phyloP scores from a whole-genome alignment of 371 early-diverging fungal species.

The Actinomucor elegans region DNA sequence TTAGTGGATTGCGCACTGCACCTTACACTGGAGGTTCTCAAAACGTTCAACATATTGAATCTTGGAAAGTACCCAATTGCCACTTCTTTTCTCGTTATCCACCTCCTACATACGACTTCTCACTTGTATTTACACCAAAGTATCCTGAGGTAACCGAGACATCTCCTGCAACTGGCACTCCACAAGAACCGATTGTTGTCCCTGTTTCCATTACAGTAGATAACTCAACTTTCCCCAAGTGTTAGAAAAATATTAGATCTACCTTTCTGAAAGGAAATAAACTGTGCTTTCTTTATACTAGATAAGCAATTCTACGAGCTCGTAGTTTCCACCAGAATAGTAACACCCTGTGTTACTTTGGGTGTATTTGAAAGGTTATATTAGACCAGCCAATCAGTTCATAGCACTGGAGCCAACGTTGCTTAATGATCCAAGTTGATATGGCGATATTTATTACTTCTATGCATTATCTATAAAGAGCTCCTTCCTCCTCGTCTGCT shows the following conservation, averaged over 20 bases:
- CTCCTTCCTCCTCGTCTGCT: neutral
- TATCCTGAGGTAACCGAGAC: conserved; percentile 1
- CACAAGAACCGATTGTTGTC: conserved; percentile 13
- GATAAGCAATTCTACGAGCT: too few relatives aligned
- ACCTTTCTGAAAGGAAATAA: too few relatives aligned
- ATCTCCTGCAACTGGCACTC: neutral
- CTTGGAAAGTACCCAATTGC: conserved; percentile 24
- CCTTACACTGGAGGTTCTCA: conserved; percentile 15
- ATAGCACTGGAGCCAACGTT: too few relatives aligned
- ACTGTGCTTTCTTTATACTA: too few relatives aligned
- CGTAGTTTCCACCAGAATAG: too few relatives aligned
- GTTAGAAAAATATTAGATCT: too few relatives aligned
- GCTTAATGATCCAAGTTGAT: too few relatives aligned
- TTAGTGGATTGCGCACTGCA: conserved; percentile 6
- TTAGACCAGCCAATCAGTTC: too few relatives aligned
- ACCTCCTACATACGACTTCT: conserved; percentile 19
- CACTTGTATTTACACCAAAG: conserved; percentile 16
- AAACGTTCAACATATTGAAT: neutral
- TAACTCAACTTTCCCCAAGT: conserved; percentile 22
- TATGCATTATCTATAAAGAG: conserved; percentile 4
- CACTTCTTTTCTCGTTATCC: conserved; percentile 27
- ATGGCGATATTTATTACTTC: too few relatives aligned
- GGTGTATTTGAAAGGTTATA: too few relatives aligned
- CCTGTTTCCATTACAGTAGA: conserved; percentile 17
- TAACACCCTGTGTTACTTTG: too few relatives aligned